Evolutionary conservation across 495 filamentous ascomycete genomes (phyloP).

Genomic region (Beverwykella pulmonaria): DNA sequence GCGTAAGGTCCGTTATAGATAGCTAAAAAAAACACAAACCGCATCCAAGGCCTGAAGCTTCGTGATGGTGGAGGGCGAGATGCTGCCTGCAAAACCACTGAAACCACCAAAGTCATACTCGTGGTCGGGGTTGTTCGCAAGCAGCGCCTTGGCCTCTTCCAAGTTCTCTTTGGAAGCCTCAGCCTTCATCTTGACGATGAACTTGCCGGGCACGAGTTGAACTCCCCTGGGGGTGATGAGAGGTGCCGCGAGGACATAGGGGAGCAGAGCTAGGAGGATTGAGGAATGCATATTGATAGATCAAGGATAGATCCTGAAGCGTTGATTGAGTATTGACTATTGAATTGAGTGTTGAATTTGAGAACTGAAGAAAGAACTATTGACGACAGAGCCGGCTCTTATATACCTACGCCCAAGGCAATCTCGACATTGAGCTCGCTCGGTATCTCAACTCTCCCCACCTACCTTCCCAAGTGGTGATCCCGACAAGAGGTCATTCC

Average conservation of each 20-base stretch:
- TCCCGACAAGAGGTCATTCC: neutral
- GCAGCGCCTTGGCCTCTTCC: constrained; percentile 26
- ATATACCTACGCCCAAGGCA: constrained; percentile 20
- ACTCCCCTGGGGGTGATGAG: constrained; percentile 31
- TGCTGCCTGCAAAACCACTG: constrained; percentile 34
- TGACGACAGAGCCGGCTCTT: neutral
- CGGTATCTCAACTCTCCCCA: neutral
- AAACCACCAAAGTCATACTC: constrained; percentile 37
- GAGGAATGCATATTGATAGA: constrained; percentile 30
- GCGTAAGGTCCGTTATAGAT: neutral
- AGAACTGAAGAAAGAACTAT: constrained; percentile 7
- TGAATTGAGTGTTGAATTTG: constrained; percentile 17
- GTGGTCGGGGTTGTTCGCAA: constrained; percentile 30
- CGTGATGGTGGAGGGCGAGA: constrained; percentile 15
- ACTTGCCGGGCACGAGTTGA: constrained; percentile 36
- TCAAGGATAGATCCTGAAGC: neutral
- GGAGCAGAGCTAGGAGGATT: constrained; percentile 32
- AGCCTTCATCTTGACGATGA: constrained; percentile 40
- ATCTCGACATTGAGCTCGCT: neutral
- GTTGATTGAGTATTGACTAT: neutral
- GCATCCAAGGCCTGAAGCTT: constrained; percentile 27
- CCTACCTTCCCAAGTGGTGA: constrained; percentile 24
- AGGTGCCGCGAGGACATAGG: constrained; percentile 37
- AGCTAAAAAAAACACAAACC: neutral
- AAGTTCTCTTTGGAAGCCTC: constrained; percentile 11